Evolutionary conservation across 768 basidiomycete genomes (phyloP).

Genomic region (Lactarius akahatsu): DNA sequence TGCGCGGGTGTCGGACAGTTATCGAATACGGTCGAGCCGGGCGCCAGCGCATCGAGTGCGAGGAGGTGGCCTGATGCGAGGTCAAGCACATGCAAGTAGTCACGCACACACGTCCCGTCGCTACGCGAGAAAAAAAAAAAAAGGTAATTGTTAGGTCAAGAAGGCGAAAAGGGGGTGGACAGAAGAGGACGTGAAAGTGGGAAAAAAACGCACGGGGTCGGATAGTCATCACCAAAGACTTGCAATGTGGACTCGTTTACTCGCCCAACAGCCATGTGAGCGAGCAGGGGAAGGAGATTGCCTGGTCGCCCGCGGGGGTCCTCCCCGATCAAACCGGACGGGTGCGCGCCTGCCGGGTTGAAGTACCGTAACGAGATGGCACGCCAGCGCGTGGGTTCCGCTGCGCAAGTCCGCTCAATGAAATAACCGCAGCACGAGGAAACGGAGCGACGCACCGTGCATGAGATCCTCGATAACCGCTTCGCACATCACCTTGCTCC

Average conservation of each 20-base stretch:
- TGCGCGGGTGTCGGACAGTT: slow-evolving; percentile 52
- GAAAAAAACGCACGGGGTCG: slow-evolving; percentile 63
- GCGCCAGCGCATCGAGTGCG: slow-evolving; percentile 78
- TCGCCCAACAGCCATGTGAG: slow-evolving; percentile 92
- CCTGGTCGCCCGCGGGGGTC: slow-evolving; percentile 95
- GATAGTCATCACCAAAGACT: slow-evolving; percentile 97
- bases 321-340: slow-evolving; percentile 92
- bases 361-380: slow-evolving; percentile 93
- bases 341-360: slow-evolving; percentile 99
- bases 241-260: slow-evolving; percentile 58
- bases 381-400: slow-evolving; percentile 69
- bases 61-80: slow-evolving; percentile 92
- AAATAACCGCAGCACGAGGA: slow-evolving; percentile 1
- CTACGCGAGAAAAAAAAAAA: slow-evolving; percentile 38
- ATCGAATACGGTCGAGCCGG: slow-evolving; percentile 61
- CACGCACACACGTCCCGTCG: slow-evolving; percentile 97
- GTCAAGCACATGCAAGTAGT: slow-evolving; percentile 92
- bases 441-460: slow-evolving; percentile 50
- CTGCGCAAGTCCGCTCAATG: slow-evolving; percentile 38
- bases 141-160: not conserved
- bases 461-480: slow-evolving; percentile 87
- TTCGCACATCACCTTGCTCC: slow-evolving; percentile 95
- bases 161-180: no score
- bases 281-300: slow-evolving; percentile 89
- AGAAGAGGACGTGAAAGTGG: not conserved